Evolutionary conservation across 495 filamentous ascomycete genomes (phyloP), one percentile per base, ranked within the genome.

Genomic region (Pseudomonodictys pantanalensis): DNA sequence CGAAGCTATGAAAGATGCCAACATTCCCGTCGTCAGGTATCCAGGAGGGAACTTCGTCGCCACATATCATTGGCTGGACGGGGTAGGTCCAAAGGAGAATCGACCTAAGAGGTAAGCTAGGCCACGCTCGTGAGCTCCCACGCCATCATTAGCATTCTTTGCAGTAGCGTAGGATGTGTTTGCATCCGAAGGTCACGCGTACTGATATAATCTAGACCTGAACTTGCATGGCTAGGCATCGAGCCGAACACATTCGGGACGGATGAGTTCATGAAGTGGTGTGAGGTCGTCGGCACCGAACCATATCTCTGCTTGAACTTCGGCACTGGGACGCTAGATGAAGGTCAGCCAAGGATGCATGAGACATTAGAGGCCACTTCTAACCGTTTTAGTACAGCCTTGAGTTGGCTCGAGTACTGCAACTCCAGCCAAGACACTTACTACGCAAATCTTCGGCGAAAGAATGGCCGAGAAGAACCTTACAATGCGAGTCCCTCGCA

Each of bases 261-360:
- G 3, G 88, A 92, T 71, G 88, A 91, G 74, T 92, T 92, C 72
- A 78, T 92, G 78, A 79, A 83, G 45, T 92, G 88, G 88, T 87
- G 87, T 39, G 79, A 83, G 59, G 73, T 79, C 3, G 77, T 90
- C 18, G 80, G 80, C 7, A 83, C 85, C 0, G 83, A 91, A 73
- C 88, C 88, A 3, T 91, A 89, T 64, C 73, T 92, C 26, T 83
- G 80, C 60, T 73, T 92, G 56, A 92, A 92, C 75, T 82, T 92
- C 68, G 88, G 85, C 47, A 90, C 87, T 44, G 85, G 72, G 11
- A 90, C 86, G 17, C 75, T 91, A 5, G 85, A 89, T 68, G 86
- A 90, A 77, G 80, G 81, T 83, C 72, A 44, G 62, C 45, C 25
- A n/a, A 1, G 46, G 0, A 26, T 48, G 26, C 44, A 45, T 38